phyloP scores from a whole-genome alignment of 1,139 yeast species.

The Blastobotrys arbuscula region DNA sequence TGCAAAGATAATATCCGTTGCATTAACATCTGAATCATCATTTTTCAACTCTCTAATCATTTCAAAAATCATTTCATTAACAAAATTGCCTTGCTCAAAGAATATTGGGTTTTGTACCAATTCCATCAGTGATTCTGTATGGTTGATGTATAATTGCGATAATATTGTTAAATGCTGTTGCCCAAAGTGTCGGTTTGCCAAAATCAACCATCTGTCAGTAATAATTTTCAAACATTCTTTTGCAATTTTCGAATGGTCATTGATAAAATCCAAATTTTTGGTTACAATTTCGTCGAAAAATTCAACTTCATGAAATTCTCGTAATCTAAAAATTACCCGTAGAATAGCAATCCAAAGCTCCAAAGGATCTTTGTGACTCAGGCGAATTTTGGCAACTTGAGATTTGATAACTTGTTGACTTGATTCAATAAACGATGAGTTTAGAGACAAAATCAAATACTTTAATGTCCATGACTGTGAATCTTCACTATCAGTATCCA shows the following conservation, averaged over 20 bases:
- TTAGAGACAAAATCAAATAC: slow-evolving; percentile 17
- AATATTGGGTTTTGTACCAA: slow-evolving; percentile 20
- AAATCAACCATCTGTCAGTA: slow-evolving; percentile 26
- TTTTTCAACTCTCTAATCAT: slow-evolving; percentile 10
- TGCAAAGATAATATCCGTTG: slow-evolving; percentile 3
- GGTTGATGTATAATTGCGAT: slow-evolving; percentile 17
- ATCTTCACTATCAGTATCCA: slow-evolving; percentile 2
- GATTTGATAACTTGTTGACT: slow-evolving; percentile 3
- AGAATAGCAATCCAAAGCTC: slow-evolving; percentile 18
- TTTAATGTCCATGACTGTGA: slow-evolving; percentile 13
- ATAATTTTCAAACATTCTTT: slow-evolving; percentile 16
- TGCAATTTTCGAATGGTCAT: slow-evolving; percentile 14
- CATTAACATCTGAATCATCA: not conserved
- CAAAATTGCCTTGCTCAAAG: slow-evolving; percentile 22
- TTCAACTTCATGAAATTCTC: slow-evolving; percentile 20
- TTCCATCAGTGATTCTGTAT: slow-evolving; percentile 14
- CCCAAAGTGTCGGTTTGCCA: slow-evolving; percentile 20
- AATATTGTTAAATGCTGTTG: slow-evolving; percentile 17
- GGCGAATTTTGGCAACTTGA: slow-evolving; percentile 14
- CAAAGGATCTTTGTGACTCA: slow-evolving; percentile 11
- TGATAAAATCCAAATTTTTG: slow-evolving; percentile 17
- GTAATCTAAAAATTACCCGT: slow-evolving; percentile 22
- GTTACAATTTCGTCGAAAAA: slow-evolving; percentile 18
- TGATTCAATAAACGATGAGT: slow-evolving; percentile 1
- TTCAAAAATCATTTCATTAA: slow-evolving; percentile 16